These are phyloP conservation scores for Sporothrix schenckii DNA, from an alignment of 2,329 filamentous ascomycete species.

Conservation along the genomic window DNA sequence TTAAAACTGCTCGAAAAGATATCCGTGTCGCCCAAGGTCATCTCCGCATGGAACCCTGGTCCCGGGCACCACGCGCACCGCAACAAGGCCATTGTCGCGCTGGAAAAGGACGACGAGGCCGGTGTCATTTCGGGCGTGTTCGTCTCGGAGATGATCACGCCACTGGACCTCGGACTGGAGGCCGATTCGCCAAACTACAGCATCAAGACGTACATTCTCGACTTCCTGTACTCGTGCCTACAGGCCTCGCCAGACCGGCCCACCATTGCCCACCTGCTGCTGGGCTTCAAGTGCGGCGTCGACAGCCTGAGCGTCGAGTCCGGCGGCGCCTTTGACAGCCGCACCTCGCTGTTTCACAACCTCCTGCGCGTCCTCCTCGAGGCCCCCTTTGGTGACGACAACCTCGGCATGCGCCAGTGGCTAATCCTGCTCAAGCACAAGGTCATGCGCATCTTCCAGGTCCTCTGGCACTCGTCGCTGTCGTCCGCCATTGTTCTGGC, in stretches of 20 bases:
- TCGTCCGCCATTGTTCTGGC: conserved; percentile 74
- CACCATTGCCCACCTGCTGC: conserved; percentile 84
- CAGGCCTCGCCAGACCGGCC: conserved; percentile 73
- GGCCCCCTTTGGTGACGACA: conserved; percentile 66
- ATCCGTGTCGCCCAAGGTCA: conserved; percentile 79
- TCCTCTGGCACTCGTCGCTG: conserved; percentile 81
- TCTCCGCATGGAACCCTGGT: conserved; percentile 67
- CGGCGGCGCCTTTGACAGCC: conserved; percentile 69
- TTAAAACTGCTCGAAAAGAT: conserved; percentile 83
- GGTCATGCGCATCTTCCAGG: conserved; percentile 71
- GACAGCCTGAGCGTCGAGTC: conserved; percentile 69
- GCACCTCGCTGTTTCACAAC: conserved; percentile 79
- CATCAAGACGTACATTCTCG: conserved; percentile 81
- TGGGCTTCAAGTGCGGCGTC: conserved; percentile 81
- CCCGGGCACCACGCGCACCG: conserved; percentile 65
- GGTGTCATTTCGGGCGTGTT: conserved; percentile 78
- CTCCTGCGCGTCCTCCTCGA: conserved; percentile 72
- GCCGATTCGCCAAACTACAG: conserved; percentile 72
- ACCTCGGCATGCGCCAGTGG: conserved; percentile 65
- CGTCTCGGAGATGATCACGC: conserved; percentile 66
- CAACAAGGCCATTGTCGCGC: conserved; percentile 84
- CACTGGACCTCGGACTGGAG: conserved; percentile 73
- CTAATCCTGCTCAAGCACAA: conserved; percentile 69
- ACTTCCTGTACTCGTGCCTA: conserved; percentile 82
- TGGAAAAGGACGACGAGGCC: conserved; percentile 79